Conservation (phyloP, 2,329 filamentous ascomycete genomes). For the Cladobotryum mycophilum region DNA sequence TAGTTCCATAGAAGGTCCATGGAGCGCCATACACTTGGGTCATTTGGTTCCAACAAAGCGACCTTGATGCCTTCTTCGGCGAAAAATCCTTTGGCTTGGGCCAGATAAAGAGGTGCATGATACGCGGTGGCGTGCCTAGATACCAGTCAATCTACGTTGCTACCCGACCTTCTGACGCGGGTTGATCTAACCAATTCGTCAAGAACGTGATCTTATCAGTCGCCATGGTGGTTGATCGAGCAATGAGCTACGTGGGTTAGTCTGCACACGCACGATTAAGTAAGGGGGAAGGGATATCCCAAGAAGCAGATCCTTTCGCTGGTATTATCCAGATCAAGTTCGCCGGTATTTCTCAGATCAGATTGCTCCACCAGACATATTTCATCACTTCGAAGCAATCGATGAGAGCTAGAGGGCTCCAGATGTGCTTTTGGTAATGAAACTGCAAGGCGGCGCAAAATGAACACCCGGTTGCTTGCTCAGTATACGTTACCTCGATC, state of each 20-base stretch:
- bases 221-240: constrained; percentile 55
- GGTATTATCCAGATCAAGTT: constrained; percentile 87
- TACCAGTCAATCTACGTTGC: neutral
- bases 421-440: neutral
- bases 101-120: constrained; percentile 71
- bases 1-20: neutral
- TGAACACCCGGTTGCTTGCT: constrained; percentile 43
- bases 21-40: constrained; percentile 54
- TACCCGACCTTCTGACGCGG: constrained; percentile 19
- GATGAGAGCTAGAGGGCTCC: neutral
- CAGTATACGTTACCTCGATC: constrained; percentile 41
- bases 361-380: constrained; percentile 18
- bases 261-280: constrained; percentile 25
- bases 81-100: constrained; percentile 70
- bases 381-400: neutral
- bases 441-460: constrained; percentile 14
- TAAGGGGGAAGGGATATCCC: constrained; percentile 31
- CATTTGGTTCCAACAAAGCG: constrained; percentile 70
- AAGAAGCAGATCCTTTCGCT: constrained; percentile 84
- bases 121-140: constrained; percentile 73
- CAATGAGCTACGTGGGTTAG: constrained; percentile 42
- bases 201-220: constrained; percentile 82
- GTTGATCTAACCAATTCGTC: constrained; percentile 63
- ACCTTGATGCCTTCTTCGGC: constrained; percentile 71
- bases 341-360: constrained; percentile 71